Percentiles rank a stretch among this genome's conserved stretches.
These are phyloP conservation scores for Truncatella angustata DNA, from an alignment of 2,329 filamentous ascomycete species.

Conservation along the genomic window DNA sequence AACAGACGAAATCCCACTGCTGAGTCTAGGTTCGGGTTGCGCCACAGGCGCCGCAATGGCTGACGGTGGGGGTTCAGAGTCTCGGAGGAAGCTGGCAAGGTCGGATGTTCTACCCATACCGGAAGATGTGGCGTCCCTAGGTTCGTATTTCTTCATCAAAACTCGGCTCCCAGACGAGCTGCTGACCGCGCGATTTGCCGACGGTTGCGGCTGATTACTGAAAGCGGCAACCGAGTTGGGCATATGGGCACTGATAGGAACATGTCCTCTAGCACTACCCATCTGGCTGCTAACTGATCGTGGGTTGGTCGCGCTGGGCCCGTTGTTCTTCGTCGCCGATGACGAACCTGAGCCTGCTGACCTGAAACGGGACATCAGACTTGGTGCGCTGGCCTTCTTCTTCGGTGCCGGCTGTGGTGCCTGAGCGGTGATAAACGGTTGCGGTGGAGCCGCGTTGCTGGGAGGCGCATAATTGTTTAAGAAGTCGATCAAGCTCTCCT, in stretches of 20 bases:
- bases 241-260: slow-evolving; percentile 15
- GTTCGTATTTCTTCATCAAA: slow-evolving; percentile 58
- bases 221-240: background rate
- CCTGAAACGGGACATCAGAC: slow-evolving; percentile 59
- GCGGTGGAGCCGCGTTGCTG: slow-evolving; percentile 40
- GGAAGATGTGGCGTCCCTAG: slow-evolving; percentile 46
- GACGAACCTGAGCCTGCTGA: slow-evolving; percentile 23
- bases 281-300: slow-evolving; percentile 1
- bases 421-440: slow-evolving; percentile 27
- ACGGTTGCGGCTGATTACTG: background rate
- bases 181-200: slow-evolving; percentile 15
- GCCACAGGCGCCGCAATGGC: slow-evolving; percentile 26
- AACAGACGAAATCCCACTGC: slow-evolving; percentile 43
- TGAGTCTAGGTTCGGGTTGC: slow-evolving; percentile 31
- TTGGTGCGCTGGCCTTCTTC: slow-evolving; percentile 64
- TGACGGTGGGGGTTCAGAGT: slow-evolving; percentile 60
- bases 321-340: slow-evolving; percentile 14
- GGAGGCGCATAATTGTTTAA: slow-evolving; percentile 68
- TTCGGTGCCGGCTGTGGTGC: slow-evolving; percentile 39
- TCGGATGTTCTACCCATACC: slow-evolving; percentile 57
- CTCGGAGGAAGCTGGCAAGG: slow-evolving; percentile 69
- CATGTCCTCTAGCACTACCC: slow-evolving; percentile 2
- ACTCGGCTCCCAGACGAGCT: slow-evolving; percentile 37
- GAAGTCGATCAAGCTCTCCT: slow-evolving; percentile 74
- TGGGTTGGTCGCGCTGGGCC: slow-evolving; percentile 14